Evolutionary conservation across 345 rosid genomes (phyloP).

Genomic region (Erysimum cheiranthoides): DNA sequence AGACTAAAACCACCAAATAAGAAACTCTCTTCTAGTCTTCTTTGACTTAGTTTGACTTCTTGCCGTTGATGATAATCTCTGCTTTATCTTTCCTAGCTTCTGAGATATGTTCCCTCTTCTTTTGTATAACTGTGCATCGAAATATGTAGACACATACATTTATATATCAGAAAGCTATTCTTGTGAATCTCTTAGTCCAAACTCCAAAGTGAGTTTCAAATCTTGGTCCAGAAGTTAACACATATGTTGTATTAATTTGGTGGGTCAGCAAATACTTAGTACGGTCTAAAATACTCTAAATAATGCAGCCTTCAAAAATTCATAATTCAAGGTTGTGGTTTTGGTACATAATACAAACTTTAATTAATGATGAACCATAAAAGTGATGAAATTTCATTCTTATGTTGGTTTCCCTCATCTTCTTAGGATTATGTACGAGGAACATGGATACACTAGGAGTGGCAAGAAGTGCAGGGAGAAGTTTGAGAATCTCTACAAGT

Average conservation of each 20-base stretch:
- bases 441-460: slow-evolving; percentile 86
- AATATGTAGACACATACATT: too few relatives aligned
- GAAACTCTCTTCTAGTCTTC: neutral
- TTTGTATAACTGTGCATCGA: too few relatives aligned
- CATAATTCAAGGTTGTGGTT: neutral
- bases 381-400: neutral
- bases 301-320: too few relatives aligned
- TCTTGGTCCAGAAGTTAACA: too few relatives aligned
- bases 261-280: too few relatives aligned
- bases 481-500: slow-evolving; percentile 89
- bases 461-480: slow-evolving; percentile 97
- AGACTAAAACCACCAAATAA: neutral
- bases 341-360: neutral
- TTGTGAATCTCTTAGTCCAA: too few relatives aligned
- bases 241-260: too few relatives aligned
- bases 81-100: too few relatives aligned
- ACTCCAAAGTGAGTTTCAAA: too few relatives aligned
- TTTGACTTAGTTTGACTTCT: slow-evolving; percentile 31
- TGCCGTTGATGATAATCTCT: neutral
- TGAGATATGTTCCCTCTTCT: too few relatives aligned
- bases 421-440: slow-evolving; percentile 77
- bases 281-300: too few relatives aligned
- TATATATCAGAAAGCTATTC: too few relatives aligned
- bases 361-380: neutral
- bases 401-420: neutral